Percentiles rank a stretch among this genome's conserved stretches.
Conservation (phyloP, 176 grass and related monocot species). For the barley (Hordeum vulgare) region DNA sequence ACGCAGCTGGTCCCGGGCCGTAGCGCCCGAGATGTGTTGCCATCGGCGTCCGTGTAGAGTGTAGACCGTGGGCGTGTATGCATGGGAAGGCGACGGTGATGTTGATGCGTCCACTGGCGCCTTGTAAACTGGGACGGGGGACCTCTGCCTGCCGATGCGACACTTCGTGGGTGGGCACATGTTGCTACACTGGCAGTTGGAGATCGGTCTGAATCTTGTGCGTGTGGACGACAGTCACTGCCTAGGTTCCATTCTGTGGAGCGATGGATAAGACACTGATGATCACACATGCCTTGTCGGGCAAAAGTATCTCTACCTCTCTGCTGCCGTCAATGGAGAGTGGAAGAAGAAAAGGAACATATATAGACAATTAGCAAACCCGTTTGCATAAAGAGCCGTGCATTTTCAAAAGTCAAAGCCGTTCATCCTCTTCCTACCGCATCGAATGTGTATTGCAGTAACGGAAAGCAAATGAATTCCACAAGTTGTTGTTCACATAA, state of each 20-base stretch:
- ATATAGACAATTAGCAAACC: too few species aligned
- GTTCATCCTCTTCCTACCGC: too few species aligned
- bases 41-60: too few species aligned
- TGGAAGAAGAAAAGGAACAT: too few species aligned
- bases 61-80: not conserved
- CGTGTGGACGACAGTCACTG: not conserved
- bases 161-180: not conserved
- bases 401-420: too few species aligned
- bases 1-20: too few species aligned
- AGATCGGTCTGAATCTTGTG: not conserved
- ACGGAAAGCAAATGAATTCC: too few species aligned
- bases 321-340: too few species aligned
- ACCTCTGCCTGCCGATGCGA: not conserved
- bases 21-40: not conserved
- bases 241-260: not conserved
- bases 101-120: not conserved
- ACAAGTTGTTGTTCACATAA: too few species aligned
- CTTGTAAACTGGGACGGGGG: not conserved
- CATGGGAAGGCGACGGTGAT: not conserved
- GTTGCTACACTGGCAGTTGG: not conserved
- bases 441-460: too few species aligned
- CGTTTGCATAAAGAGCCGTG: too few species aligned
- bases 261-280: not conserved
- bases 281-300: not conserved
- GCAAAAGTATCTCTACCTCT: not conserved